These are phyloP conservation scores for Russula emetica DNA, from an alignment of 768 basidiomycete genomes.

Conservation along the genomic window DNA sequence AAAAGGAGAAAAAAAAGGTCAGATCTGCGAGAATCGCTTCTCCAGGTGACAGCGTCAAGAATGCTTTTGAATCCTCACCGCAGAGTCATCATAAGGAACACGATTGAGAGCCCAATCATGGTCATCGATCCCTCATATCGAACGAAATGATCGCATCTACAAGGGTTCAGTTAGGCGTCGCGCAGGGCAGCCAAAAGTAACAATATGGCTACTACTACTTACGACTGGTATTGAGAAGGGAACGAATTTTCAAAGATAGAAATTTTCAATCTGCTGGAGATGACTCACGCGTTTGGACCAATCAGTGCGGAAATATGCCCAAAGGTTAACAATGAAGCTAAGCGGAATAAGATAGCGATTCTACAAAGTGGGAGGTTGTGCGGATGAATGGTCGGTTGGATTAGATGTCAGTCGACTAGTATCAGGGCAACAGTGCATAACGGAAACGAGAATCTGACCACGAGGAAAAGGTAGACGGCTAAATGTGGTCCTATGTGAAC, in stretches of 20 bases:
- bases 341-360: constrained; percentile 63
- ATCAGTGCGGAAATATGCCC: constrained; percentile 30
- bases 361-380: constrained; percentile 33
- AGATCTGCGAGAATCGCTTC: neutral
- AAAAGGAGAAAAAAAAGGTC: neutral
- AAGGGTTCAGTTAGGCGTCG: neutral
- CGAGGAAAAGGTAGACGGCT: constrained; percentile 39
- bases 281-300: constrained; percentile 27
- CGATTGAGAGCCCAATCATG: constrained; percentile 48
- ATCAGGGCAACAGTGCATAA: neutral
- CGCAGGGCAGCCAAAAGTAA: too few species aligned
- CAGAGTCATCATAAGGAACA: constrained; percentile 56
- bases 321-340: constrained; percentile 55
- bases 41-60: neutral
- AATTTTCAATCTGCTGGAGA: neutral
- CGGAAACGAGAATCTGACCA: constrained; percentile 32
- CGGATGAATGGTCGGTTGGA: neutral
- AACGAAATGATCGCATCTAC: constrained; percentile 32
- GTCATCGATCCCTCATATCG: constrained; percentile 43
- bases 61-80: constrained; percentile 35
- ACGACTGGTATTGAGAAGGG: neutral
- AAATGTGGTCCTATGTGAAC: neutral
- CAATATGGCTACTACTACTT: neutral
- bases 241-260: neutral
- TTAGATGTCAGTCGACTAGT: neutral